A percentile compares a stretch with the other conserved stretches of the same genome.
Evolutionary conservation across 208 protist species (phyloP).

Genomic region (Trypanosomatidae sp.): DNA sequence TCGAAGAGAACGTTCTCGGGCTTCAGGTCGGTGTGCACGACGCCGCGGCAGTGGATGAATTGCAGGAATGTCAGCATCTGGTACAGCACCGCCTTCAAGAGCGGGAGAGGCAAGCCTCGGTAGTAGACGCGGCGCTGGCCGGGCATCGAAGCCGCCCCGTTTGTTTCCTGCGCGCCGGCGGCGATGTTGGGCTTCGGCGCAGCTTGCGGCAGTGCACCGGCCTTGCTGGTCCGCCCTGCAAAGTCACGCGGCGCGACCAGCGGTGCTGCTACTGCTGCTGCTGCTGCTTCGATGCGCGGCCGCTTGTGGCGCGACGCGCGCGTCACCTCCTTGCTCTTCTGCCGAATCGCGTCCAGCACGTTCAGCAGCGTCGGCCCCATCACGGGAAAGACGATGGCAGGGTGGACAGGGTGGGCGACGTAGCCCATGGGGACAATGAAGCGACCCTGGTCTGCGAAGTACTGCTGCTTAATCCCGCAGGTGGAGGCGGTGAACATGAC

Average conservation of each 20-base stretch:
- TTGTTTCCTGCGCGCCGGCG: neutral
- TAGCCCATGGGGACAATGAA: conserved; percentile 62
- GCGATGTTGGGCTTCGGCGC: neutral
- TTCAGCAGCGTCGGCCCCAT: conserved; percentile 73
- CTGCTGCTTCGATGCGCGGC: conserved; percentile 14
- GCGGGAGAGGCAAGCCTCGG: conserved; percentile 52
- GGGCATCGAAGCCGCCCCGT: conserved; percentile 9
- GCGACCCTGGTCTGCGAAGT: conserved; percentile 48
- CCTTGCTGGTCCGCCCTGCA: neutral
- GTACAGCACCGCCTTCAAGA: conserved; percentile 66
- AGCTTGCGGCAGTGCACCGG: neutral
- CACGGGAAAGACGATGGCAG: conserved; percentile 70
- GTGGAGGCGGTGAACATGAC: conserved; percentile 39
- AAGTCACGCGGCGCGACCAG: too few relatives aligned
- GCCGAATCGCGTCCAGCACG: conserved; percentile 42
- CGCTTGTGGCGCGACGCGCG: conserved; percentile 24
- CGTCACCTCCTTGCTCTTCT: conserved; percentile 34
- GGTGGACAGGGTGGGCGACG: conserved; percentile 70
- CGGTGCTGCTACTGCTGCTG: neutral
- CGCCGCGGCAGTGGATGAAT: conserved; percentile 57
- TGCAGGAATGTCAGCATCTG: conserved; percentile 75
- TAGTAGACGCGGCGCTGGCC: conserved; percentile 45
- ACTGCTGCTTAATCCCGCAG: conserved; percentile 34
- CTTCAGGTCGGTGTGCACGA: conserved; percentile 87
- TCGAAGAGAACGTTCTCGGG: conserved; percentile 88